Base-by-base conservation (phyloP, 371 early-diverging fungal species). In the Enteropsectra breve region DNA sequence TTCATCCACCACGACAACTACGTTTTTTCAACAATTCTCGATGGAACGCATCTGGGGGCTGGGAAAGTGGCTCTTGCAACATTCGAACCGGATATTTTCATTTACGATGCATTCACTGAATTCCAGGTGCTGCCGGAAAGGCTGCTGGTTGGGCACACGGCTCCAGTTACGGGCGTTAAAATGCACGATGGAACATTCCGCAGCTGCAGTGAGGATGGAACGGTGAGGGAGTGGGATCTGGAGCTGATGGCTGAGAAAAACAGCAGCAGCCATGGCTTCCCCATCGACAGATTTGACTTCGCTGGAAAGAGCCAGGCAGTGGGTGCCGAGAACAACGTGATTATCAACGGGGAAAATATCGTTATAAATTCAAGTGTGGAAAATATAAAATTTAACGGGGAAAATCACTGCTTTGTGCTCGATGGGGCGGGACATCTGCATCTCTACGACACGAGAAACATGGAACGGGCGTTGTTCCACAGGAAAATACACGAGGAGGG, bases 161-260 rank as follows among this genome's bases (percentile, higher is more conserved):
- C 47, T 1, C n/a, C 23, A 28, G 57, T 69, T 28, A 45, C 54
- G 56, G 37, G 36, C 4, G 38, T 68, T 40, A 40, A 26, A 32
- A 23, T 15, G 1, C 13, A 13, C 2, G 18, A 53, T 15, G 50
- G 50, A 48, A 54, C 38, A 21, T 52, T 74, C 13, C 47, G 52
- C n/a, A 59, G 53, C 1, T 58, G 66, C 49, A 37, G 56, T 26
- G 47, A 60, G 23, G 74, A 66, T 46, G 60, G 46, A 36, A 58
- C 33, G 0, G 38, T 74, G 13, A 70, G 68, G 36, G 54, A 66
- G 49, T 74, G 74, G 74, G 74, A 74, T 70, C 0, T 65, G 5
- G 64, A 59, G 26, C 53, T 38, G 30, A 23, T 28, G 21, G 33
- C 13, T 33, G 6, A 30, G 28, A 65, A 43, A 18, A 43, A 59